A percentile compares a stretch with the other conserved stretches of the same genome.
Conservation (phyloP, 2,329 filamentous ascomycete species). For the Fusarium mundagurra region DNA sequence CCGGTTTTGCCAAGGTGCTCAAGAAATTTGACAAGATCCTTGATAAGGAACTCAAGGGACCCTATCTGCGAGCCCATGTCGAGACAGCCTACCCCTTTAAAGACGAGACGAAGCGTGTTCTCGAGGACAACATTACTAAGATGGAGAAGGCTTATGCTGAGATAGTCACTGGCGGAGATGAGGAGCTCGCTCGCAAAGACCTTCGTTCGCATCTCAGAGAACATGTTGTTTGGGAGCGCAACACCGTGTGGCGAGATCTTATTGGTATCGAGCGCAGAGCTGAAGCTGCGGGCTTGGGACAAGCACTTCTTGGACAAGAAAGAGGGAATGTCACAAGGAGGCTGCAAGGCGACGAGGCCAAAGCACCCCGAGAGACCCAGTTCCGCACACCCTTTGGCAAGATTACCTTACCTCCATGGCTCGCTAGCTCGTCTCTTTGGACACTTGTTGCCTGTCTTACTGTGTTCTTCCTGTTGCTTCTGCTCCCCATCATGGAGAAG, state of each 20-base stretch:
- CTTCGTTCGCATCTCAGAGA: slow-evolving; percentile 90
- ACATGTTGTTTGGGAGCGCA: slow-evolving; percentile 98
- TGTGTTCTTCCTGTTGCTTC: slow-evolving; percentile 79
- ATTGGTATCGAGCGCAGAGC: slow-evolving; percentile 97
- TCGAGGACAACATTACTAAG: slow-evolving; percentile 77
- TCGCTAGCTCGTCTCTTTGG: slow-evolving; percentile 84
- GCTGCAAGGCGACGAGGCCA: slow-evolving; percentile 85
- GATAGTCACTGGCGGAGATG: slow-evolving; percentile 84
- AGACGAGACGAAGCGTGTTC: slow-evolving; percentile 71
- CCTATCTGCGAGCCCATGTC: slow-evolving; percentile 80
- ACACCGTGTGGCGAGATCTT: slow-evolving; percentile 98
- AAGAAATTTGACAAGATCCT: slow-evolving; percentile 99
- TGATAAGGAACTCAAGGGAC: slow-evolving; percentile 79
- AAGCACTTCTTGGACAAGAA: slow-evolving; percentile 81
- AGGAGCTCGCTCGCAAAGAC: slow-evolving; percentile 80
- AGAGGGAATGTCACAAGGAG: slow-evolving; percentile 73
- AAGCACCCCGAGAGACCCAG: slow-evolving; percentile 69
- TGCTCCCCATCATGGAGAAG: slow-evolving; percentile 82
- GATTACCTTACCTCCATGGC: slow-evolving; percentile 80
- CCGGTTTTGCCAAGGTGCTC: slow-evolving; percentile 93
- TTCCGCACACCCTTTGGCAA: slow-evolving; percentile 83
- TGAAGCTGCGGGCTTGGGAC: slow-evolving; percentile 91
- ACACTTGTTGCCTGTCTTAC: slow-evolving; percentile 75
- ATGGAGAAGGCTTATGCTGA: slow-evolving; percentile 85
- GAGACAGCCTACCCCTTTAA: slow-evolving; percentile 85